Conservation (phyloP, 2,329 filamentous ascomycete species). For the Tolypocladium tropicale region DNA sequence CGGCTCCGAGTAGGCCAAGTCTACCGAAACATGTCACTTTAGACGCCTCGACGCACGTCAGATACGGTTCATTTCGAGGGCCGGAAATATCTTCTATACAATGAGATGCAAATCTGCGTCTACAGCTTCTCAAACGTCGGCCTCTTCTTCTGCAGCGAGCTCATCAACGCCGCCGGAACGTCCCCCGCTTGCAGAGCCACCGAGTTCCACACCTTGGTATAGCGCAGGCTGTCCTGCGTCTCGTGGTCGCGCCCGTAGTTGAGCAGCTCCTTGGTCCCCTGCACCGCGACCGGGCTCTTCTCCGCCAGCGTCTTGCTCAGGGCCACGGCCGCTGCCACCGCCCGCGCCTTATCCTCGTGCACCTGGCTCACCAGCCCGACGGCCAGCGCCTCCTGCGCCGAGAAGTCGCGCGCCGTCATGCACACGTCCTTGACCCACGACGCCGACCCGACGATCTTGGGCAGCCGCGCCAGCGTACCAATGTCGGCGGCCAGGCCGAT, state of each 20-base stretch:
- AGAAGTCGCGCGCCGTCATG: slow-evolving; percentile 60
- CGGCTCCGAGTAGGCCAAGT: slow-evolving; percentile 32
- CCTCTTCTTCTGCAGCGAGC: slow-evolving; percentile 67
- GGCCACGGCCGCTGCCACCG: slow-evolving; percentile 51
- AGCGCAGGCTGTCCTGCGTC: slow-evolving; percentile 68
- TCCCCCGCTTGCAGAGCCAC: slow-evolving; percentile 74
- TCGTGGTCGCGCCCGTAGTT: slow-evolving; percentile 72
- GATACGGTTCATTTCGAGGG: neutral
- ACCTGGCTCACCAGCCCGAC: slow-evolving; percentile 63
- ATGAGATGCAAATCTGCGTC: neutral
- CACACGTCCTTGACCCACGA: slow-evolving; percentile 76
- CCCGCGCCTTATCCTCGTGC: slow-evolving; percentile 49
- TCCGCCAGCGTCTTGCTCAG: slow-evolving; percentile 55
- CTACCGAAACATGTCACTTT: too few relatives aligned
- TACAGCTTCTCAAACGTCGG: slow-evolving; percentile 80
- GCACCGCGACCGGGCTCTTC: slow-evolving; percentile 82
- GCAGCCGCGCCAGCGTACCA: slow-evolving; percentile 62
- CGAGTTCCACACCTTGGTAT: slow-evolving; percentile 82
- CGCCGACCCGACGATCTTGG: slow-evolving; percentile 59
- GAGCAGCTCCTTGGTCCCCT: slow-evolving; percentile 78
- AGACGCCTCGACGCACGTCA: neutral
- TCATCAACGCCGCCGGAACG: slow-evolving; percentile 62
- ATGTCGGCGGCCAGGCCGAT: slow-evolving; percentile 74
- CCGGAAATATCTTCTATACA: neutral
- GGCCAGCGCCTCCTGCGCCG: slow-evolving; percentile 55